Evolutionary conservation across 2,329 filamentous ascomycete species (phyloP).

Genomic region (Fusarium globosum): DNA sequence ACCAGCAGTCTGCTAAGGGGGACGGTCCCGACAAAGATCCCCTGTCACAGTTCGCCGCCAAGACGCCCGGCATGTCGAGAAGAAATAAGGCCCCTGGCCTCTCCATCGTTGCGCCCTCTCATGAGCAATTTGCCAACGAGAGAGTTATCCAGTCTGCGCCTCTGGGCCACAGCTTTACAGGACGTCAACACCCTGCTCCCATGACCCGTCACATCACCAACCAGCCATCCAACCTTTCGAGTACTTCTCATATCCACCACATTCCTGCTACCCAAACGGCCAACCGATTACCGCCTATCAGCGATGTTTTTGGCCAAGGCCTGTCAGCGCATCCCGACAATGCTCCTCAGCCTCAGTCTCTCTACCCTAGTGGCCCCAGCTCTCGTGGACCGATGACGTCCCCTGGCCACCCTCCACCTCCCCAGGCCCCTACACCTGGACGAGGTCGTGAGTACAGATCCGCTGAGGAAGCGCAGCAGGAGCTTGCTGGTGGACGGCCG

Average conservation of each 20-base stretch:
- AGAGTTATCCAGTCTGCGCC: constrained; percentile 97
- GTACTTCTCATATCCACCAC: constrained; percentile 91
- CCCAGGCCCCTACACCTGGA: constrained; percentile 63
- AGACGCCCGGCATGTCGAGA: constrained; percentile 78
- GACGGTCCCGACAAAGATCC: constrained; percentile 72
- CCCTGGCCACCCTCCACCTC: constrained; percentile 75
- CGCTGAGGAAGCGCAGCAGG: constrained; percentile 93
- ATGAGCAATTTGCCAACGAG: constrained; percentile 92
- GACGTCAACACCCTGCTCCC: constrained; percentile 82
- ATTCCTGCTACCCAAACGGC: constrained; percentile 87
- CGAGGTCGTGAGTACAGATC: constrained; percentile 91
- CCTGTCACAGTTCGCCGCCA: constrained; percentile 64
- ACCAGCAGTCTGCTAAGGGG: constrained; percentile 86
- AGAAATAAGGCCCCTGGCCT: constrained; percentile 87
- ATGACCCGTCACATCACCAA: constrained; percentile 82
- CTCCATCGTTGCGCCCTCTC: constrained; percentile 93
- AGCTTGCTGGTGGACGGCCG: constrained; percentile 89
- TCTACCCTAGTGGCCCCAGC: constrained; percentile 72
- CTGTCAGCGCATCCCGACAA: constrained; percentile 72
- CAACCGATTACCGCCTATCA: constrained; percentile 92
- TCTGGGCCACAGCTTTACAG: constrained; percentile 93
- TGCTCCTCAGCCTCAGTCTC: constrained; percentile 50
- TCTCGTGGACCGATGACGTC: constrained; percentile 78
- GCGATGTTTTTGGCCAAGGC: constrained; percentile 91
- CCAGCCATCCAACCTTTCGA: constrained; percentile 83